Conservation (phyloP, 768 basidiomycete genomes). For the Cystobasidium ongulense region DNA sequence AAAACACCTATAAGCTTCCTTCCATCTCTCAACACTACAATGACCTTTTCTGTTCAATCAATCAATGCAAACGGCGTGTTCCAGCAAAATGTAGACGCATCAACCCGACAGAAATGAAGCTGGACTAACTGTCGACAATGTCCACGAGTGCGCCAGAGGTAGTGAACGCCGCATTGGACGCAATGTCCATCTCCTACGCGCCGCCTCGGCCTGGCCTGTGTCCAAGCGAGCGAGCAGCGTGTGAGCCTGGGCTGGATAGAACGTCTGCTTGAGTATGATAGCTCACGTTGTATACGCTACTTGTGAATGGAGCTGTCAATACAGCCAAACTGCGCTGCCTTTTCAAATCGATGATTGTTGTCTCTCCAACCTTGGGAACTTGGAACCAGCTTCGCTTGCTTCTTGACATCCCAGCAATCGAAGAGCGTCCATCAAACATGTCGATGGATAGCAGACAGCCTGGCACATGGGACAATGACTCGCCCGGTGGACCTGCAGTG, state of each 20-base stretch:
- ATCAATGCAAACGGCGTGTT: background rate
- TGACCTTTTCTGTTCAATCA: constrained; percentile 80
- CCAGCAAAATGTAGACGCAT: background rate
- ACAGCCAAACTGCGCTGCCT: background rate
- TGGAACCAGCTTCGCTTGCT: background rate
- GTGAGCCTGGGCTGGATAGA: background rate
- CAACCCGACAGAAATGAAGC: background rate
- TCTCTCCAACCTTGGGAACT: background rate
- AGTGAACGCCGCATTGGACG: constrained; percentile 68
- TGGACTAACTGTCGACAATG: constrained; percentile 98
- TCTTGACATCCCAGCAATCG: background rate
- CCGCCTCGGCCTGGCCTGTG: background rate
- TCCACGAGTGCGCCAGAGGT: constrained; percentile 97
- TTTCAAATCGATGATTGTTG: background rate
- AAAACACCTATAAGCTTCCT: constrained; percentile 92
- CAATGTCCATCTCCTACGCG: constrained; percentile 21
- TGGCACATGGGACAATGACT: background rate
- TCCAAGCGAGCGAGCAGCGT: background rate
- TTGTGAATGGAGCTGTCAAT: background rate
- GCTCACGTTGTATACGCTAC: background rate
- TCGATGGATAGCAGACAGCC: background rate
- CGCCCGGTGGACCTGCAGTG: constrained; percentile 4
- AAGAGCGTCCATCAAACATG: background rate
- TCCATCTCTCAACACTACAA: constrained; percentile 92
- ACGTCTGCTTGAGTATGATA: too few species aligned